Base-by-base conservation (phyloP, 2,329 filamentous ascomycete species). In the Paecilomyces sp. region DNA sequence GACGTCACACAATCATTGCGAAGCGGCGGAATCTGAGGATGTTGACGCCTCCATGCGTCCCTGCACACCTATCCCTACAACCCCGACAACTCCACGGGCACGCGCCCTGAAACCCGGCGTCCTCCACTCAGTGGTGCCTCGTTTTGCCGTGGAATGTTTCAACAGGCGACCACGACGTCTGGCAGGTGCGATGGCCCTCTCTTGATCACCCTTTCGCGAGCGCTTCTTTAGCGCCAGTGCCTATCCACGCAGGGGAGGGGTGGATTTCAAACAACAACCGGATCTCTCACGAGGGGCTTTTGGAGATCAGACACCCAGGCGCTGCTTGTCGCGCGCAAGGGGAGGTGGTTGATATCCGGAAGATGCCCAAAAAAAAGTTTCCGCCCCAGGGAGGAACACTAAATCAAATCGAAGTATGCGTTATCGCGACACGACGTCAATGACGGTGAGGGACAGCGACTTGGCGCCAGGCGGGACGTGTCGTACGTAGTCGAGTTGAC, bases 1-100 rank as follows among this genome's bases (percentile, higher is more conserved):
- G 60, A 61, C 61, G 60, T 72, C 67, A 73, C 61, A 65, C 65
- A 64, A 60, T 64, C 67, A 66, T 67, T 60, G 58, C 63, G 63
- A 66, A 59, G 56, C 57, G 58, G 53, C 60, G 61, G 58, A 62
- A 64, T 63, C 58, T 56, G 55, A 63, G 31, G 30, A 54, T 15
- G 60, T 62, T 57, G 58, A 25, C 57, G 53, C 55, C 63, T 64
- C 64, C 62, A 63, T 63, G 58, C 57, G 56, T 55, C 57, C 55
- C n/a, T 9, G 11, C 5, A 6, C 25, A 36, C 54, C 31, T 54
- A 41, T 55, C 57, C 56, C 57, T 54, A 56, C 56, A 56, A 58
- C 31, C 58, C 61, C 62, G 54, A 47, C 41, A 47, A 18, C 31
- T 33, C 31, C 31, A 33, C 41, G 41, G 60, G 57, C 58, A 59